A percentile compares a stretch with the other conserved stretches of the same genome.
phyloP scores from a whole-genome alignment of 495 filamentous ascomycete genomes.

The Podospora tetraspora region DNA sequence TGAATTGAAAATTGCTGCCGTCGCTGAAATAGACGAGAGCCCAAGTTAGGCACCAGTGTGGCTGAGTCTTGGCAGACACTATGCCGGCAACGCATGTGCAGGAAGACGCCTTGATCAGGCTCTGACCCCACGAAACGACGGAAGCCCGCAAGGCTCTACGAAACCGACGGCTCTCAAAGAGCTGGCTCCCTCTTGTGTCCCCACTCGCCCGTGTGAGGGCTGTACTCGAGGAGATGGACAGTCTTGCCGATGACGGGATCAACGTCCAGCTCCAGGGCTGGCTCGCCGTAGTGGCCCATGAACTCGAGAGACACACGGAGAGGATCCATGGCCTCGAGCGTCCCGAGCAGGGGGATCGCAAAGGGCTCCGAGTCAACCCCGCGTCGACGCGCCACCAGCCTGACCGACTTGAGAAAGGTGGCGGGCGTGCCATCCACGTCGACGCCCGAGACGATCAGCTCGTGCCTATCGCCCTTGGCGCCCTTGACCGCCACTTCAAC shows the following conservation, averaged over 20 bases:
- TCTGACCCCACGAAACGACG: neutral
- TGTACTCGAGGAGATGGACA: slow-evolving; percentile 37
- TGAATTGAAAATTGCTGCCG: neutral
- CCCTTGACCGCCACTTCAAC: slow-evolving; percentile 24
- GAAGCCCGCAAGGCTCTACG: neutral
- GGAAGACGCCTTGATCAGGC: neutral
- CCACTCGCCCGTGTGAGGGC: slow-evolving; percentile 37
- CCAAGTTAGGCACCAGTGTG: neutral
- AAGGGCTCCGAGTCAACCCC: slow-evolving; percentile 37
- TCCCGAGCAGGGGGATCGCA: slow-evolving; percentile 28
- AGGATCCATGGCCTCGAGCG: slow-evolving; percentile 23
- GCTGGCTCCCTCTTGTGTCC: neutral
- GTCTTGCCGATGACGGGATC: slow-evolving; percentile 15
- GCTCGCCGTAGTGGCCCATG: slow-evolving; percentile 45
- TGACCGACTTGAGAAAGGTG: slow-evolving; percentile 39
- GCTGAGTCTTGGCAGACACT: neutral
- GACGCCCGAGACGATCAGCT: slow-evolving; percentile 31
- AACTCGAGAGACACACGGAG: slow-evolving; percentile 40
- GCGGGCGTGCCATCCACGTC: slow-evolving; percentile 42
- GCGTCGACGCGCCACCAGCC: slow-evolving; percentile 32
- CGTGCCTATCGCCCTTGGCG: slow-evolving; percentile 12
- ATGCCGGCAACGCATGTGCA: neutral
- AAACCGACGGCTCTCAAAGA: neutral
- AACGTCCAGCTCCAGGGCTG: slow-evolving; percentile 27
- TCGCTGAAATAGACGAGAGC: neutral